phyloP scores from a whole-genome alignment of 495 filamentous ascomycete genomes.

The Saxophila tyrrhenica region DNA sequence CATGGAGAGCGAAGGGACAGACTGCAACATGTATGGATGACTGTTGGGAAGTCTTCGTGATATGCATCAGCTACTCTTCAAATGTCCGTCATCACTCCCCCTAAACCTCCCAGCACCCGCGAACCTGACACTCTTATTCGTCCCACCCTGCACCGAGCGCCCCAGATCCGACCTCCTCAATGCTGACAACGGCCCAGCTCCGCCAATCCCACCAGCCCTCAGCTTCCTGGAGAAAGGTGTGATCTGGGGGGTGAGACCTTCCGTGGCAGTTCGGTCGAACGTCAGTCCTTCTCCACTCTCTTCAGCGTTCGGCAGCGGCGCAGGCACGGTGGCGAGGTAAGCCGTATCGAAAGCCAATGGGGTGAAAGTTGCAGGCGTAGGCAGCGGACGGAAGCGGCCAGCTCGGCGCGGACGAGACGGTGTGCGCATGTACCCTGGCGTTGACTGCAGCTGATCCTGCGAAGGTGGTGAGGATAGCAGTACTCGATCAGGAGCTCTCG shows the following conservation, averaged over 20 bases:
- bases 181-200: constrained; percentile 2
- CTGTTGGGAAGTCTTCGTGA: too few species aligned
- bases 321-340: constrained; percentile 25
- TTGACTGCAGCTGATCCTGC: not conserved
- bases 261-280: not conserved
- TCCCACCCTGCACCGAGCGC: constrained; percentile 8
- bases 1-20: too few species aligned
- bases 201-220: constrained; percentile 14
- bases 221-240: constrained; percentile 30
- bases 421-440: constrained; percentile 19
- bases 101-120: constrained; percentile 14
- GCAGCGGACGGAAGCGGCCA: constrained; percentile 9
- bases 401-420: constrained; percentile 14
- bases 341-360: constrained; percentile 13
- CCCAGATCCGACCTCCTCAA: constrained; percentile 4
- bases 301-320: constrained; percentile 18
- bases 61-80: not conserved
- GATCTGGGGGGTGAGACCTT: constrained; percentile 15
- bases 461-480: constrained; percentile 26
- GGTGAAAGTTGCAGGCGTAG: constrained; percentile 3
- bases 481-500: constrained; percentile 15
- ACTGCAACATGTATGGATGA: too few species aligned
- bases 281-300: not conserved
- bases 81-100: not conserved
- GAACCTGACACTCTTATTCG: constrained; percentile 18